Base-by-base conservation (phyloP, 441 rosid genomes). In the Syzygium malaccense region DNA sequence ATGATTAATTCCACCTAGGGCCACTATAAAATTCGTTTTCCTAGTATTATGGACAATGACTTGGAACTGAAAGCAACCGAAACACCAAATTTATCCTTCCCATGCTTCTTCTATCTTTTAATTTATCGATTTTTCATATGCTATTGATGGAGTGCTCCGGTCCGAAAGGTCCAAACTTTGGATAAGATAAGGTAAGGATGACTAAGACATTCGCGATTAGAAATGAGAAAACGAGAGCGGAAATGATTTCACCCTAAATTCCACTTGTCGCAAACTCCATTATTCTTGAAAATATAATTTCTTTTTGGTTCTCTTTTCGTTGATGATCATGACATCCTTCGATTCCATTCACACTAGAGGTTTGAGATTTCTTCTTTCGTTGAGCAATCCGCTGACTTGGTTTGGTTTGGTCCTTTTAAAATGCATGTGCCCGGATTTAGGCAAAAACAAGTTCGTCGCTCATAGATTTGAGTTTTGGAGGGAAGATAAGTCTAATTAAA, bases 301-400 rank as follows among this genome's bases (percentile, higher is more conserved):
- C 51, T 23, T 41, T 71, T 71, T 71, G 25, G 80, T 71, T 71
- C 80, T 62, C 33, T n/a, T 62, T 62, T 32, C 23, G 55, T 58
- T 33, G 3, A 56, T 88, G 79, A 89, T 90, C 66, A n/a, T 85
- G 88, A 41, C 90, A 87, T 75, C 78, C 54, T 64, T n/a, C 53
- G 90, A 87, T 89, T 90, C 91, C 58, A 87, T 93, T 90, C 75
- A 58, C 89, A 89, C 86, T 90, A 28, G 26, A 8, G 55, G 48
- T 23, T 41, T 12, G 41, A 23, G 12, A 41, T 75, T 41, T 37
- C 9, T 11, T 37, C 26, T 37, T 20, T 37, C 49, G 28, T 41
- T 41, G 51, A 75, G 28, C 51, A 25, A 75, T 41, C n/a, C 17
- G 18, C 17, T 6, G 9, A 41, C 48, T 71, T 37, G 28, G 13